Evolutionary conservation across 2,329 filamentous ascomycete genomes (phyloP), one percentile per base, ranked within the genome.

Genomic region (Diaporthe eres): DNA sequence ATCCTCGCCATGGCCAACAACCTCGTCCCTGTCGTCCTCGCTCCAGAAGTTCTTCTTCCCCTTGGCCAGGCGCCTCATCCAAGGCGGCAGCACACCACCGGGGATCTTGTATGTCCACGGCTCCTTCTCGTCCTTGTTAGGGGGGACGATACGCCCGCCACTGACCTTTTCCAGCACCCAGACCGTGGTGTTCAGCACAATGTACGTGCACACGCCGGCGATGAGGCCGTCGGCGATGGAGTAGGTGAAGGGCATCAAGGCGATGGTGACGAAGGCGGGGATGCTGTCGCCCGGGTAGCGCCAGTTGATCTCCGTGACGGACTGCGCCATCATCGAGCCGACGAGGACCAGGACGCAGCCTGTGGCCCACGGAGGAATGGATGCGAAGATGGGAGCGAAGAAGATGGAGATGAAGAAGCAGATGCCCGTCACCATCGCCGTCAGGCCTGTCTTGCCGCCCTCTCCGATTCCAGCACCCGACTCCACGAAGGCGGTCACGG

Each of bases 201-300:
- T 92, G 84, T 97, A 97, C 53, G 91, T 91, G 80, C 93, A 88
- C 80, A 97, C 93, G 71, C 95, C 94, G 1, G 90, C 94, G 79
- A 97, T 97, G 22, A 98, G 88, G 65, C 95, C 95, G 81, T 97
- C 94, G 17, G 95, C 94, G 81, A 97, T 97, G 55, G 92, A 94
- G 87, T 97, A 98, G 1, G 94, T 95, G 85, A 97, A 97, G 0
- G 95, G 95, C 95, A 98, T 97, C 77, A 96, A 86, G 75, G 92
- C 91, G 78, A 98, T 93, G 70, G 94, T 95, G 49, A 97, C 86
- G 85, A 97, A 97, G 4, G 95, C 94, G 0, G 95, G 95, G 34
- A 97, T 89, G 1, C 94, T 93, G 82, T 98, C 95, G 71, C 95
- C 95, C 77, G 95, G 88, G 84, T 98, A 97, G 63, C 88, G 88